phyloP scores from a whole-genome alignment of 768 basidiomycete genomes.

The Mycena crocata region DNA sequence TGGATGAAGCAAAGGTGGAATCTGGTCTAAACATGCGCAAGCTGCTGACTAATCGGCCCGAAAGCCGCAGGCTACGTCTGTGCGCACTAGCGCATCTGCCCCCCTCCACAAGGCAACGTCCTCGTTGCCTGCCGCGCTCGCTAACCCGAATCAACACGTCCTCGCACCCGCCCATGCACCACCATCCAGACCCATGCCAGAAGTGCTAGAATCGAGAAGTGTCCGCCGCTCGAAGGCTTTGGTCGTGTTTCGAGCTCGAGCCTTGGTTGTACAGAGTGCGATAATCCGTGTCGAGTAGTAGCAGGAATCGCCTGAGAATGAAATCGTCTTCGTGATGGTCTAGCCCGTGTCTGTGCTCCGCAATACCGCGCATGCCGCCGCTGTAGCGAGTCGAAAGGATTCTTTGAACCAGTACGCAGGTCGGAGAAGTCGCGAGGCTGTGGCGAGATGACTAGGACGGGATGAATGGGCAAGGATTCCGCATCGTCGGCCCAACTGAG shows the following conservation, averaged over 20 bases:
- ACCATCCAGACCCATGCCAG: not conserved
- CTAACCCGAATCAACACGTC: not conserved
- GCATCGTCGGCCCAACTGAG: not conserved
- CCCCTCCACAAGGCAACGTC: no score
- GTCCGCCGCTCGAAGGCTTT: not conserved
- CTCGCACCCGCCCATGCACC: not conserved
- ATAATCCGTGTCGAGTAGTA: no score
- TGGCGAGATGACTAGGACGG: no score
- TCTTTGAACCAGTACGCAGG: not conserved
- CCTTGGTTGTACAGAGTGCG: not conserved
- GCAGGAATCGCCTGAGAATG: not conserved
- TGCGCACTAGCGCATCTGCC: not conserved
- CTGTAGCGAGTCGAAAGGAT: constrained; percentile 1
- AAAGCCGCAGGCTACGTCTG: not conserved
- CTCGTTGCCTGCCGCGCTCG: not conserved
- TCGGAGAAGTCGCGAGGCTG: no score
- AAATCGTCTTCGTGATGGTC: not conserved
- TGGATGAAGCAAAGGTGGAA: no score
- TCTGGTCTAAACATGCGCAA: no score
- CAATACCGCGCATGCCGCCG: not conserved
- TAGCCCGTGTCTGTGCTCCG: constrained; percentile 3
- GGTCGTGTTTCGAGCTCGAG: not conserved
- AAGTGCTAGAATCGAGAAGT: not conserved
- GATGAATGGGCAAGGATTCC: not conserved
- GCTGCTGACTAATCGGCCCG: not conserved